A percentile compares a stretch with the other conserved stretches of the same genome.
These are phyloP conservation scores for Capsicum baccatum DNA, from an alignment of 257 asterid genomes.

Conservation along the genomic window DNA sequence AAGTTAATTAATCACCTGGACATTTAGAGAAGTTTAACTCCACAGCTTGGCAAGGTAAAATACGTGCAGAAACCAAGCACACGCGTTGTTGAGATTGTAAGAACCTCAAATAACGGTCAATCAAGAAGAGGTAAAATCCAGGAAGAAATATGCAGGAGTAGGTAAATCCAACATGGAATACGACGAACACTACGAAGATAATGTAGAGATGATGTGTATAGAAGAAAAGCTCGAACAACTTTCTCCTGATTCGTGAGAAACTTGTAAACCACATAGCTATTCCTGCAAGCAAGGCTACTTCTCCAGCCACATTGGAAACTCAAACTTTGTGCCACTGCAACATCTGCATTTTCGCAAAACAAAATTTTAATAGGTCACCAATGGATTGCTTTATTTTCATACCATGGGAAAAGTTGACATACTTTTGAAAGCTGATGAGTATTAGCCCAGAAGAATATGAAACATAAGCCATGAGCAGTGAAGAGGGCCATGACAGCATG, in stretches of 20 bases:
- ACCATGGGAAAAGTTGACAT: not conserved
- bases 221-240: constrained; percentile 63
- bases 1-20: constrained; percentile 47
- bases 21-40: constrained; percentile 67
- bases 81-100: constrained; percentile 56
- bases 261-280: constrained; percentile 62
- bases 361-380: not conserved
- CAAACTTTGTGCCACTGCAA: constrained; percentile 62
- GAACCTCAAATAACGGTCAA: constrained; percentile 64
- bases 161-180: constrained; percentile 72
- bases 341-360: constrained; percentile 46
- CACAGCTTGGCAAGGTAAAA: constrained; percentile 59
- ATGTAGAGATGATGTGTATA: constrained; percentile 62
- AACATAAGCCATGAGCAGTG: constrained; percentile 60
- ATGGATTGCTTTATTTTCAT: constrained; percentile 4
- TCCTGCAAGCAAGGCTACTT: constrained; percentile 51
- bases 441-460: constrained; percentile 54
- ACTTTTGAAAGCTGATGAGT: constrained; percentile 55
- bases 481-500: constrained; percentile 55
- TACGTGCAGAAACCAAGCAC: constrained; percentile 50
- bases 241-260: constrained; percentile 55
- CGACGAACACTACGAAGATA: constrained; percentile 52
- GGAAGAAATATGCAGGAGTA: constrained; percentile 70
- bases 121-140: constrained; percentile 62
- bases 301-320: constrained; percentile 63